Evolutionary conservation across 2,329 filamentous ascomycete species (phyloP).

Genomic region (Fusarium praegraminearum): DNA sequence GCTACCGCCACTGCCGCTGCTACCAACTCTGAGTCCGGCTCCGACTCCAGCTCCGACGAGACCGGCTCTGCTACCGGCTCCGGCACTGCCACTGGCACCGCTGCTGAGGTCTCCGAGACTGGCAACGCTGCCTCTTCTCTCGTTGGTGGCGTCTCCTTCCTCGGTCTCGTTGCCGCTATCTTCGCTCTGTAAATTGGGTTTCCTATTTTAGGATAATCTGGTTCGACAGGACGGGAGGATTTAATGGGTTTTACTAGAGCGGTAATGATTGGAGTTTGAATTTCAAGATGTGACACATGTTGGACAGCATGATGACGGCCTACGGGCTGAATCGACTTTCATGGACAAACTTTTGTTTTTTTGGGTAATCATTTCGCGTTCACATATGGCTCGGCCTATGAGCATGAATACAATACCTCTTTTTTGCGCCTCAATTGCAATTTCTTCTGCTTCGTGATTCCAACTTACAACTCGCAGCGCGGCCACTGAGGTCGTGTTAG

Average conservation of each 20-base stretch:
- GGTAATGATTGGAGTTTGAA: conserved; percentile 46
- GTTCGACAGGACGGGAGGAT: conserved; percentile 29
- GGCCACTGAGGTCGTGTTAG: conserved; percentile 11
- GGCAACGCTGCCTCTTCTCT: conserved; percentile 54
- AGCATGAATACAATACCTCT: conserved; percentile 47
- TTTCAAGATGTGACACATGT: conserved; percentile 37
- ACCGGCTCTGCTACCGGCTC: conserved; percentile 35
- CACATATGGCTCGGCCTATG: conserved; percentile 42
- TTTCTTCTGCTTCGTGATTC: not conserved
- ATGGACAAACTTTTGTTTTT: conserved; percentile 43
- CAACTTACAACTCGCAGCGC: not conserved
- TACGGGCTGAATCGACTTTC: conserved; percentile 36
- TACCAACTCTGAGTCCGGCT: conserved; percentile 27
- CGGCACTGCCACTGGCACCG: conserved; percentile 43
- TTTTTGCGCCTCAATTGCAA: conserved; percentile 28
- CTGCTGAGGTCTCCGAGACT: conserved; percentile 46
- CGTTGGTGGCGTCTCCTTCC: conserved; percentile 58
- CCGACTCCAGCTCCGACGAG: conserved; percentile 33
- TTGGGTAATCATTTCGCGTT: conserved; percentile 43
- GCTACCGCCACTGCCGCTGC: conserved; percentile 32
- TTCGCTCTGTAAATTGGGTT: conserved; percentile 60
- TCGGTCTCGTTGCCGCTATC: conserved; percentile 63
- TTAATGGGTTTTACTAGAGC: conserved; percentile 41
- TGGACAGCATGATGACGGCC: conserved; percentile 37
- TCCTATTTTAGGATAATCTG: conserved; percentile 4